Evolutionary conservation across 495 filamentous ascomycete genomes (phyloP).

Genomic region (Neurospora sp.): DNA sequence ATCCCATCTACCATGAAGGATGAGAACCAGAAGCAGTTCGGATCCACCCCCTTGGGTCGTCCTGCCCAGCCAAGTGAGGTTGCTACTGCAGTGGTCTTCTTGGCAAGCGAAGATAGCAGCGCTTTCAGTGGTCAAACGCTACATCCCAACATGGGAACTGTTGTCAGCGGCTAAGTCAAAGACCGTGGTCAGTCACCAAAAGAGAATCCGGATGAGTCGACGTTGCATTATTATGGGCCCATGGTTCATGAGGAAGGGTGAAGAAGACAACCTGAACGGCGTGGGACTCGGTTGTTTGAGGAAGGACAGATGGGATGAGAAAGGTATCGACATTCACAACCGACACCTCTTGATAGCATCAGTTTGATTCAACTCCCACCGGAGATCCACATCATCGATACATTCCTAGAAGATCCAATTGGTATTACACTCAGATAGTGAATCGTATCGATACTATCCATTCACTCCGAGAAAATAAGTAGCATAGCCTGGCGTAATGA

Average conservation of each 20-base stretch:
- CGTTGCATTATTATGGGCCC: neutral
- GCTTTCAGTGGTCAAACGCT: slow-evolving; percentile 51
- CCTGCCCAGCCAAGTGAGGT: slow-evolving; percentile 72
- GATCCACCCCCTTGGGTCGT: slow-evolving; percentile 63
- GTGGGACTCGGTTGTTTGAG: neutral
- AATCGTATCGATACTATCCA: neutral
- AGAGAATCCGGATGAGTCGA: neutral
- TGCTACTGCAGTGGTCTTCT: slow-evolving; percentile 76
- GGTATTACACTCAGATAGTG: neutral
- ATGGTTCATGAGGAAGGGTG: neutral
- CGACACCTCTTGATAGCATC: neutral
- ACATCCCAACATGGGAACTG: slow-evolving; percentile 58
- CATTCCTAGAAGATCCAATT: neutral
- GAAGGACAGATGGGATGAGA: neutral
- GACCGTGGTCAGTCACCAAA: neutral
- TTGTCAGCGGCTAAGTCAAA: slow-evolving; percentile 46
- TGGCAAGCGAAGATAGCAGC: slow-evolving; percentile 66
- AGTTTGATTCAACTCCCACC: neutral
- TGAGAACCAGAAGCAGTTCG: slow-evolving; percentile 58
- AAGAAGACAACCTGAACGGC: neutral
- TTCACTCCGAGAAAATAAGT: neutral
- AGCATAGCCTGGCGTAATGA: neutral
- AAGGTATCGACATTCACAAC: neutral
- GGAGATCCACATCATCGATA: neutral
- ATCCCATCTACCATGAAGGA: slow-evolving; percentile 71